These are phyloP conservation scores for Neurospora discreta DNA, from an alignment of 495 filamentous ascomycete genomes.

Conservation along the genomic window DNA sequence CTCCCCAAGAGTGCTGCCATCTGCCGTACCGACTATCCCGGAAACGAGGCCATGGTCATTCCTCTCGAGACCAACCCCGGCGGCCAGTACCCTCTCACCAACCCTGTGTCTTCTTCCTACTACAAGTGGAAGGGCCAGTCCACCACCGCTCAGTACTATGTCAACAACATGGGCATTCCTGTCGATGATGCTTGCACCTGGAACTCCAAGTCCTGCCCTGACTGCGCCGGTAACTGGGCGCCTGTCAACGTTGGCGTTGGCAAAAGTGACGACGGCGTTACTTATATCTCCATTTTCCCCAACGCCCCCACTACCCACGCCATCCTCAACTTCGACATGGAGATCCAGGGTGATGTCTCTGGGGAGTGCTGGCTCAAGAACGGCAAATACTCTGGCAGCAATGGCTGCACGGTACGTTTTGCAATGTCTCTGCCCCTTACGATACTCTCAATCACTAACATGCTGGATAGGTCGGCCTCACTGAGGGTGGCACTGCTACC, in stretches of 20 bases:
- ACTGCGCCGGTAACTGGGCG: conserved; percentile 68
- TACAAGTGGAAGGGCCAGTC: conserved; percentile 62
- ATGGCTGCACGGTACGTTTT: conserved; percentile 61
- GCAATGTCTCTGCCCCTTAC: background rate
- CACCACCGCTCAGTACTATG: conserved; percentile 94
- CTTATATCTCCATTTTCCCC: conserved; percentile 75
- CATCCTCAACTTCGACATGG: conserved; percentile 61
- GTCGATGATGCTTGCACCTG: conserved; percentile 68
- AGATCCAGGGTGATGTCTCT: conserved; percentile 52
- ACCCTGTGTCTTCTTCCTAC: conserved; percentile 57
- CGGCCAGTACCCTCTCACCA: conserved; percentile 49
- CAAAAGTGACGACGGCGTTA: conserved; percentile 45
- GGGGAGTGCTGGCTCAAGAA: conserved; percentile 61
- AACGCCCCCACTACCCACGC: conserved; percentile 49
- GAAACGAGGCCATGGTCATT: conserved; percentile 73
- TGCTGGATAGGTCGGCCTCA: conserved; percentile 26
- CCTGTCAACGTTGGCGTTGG: conserved; percentile 84
- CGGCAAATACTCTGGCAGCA: conserved; percentile 46
- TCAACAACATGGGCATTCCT: conserved; percentile 67
- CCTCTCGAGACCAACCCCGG: conserved; percentile 54
- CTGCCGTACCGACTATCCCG: conserved; percentile 96
- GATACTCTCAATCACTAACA: conserved; percentile 7
- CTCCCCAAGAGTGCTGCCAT: conserved; percentile 53
- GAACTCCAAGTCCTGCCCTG: conserved; percentile 44
- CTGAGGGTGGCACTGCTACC: conserved; percentile 23